These are phyloP conservation scores for Yamadazyma endophytica DNA, from an alignment of 805 yeast species.

Conservation along the genomic window DNA sequence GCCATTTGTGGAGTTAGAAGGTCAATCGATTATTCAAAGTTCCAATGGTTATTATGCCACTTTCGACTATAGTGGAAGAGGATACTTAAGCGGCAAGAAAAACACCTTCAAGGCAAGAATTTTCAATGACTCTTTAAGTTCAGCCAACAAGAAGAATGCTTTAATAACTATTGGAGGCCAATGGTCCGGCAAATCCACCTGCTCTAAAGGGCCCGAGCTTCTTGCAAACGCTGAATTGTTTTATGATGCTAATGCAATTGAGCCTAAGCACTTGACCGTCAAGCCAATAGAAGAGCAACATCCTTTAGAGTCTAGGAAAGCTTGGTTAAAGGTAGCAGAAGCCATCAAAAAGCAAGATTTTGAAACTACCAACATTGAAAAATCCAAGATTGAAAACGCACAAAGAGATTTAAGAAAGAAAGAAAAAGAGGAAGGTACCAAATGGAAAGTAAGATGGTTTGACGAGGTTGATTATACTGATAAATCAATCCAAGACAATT, in stretches of 20 bases:
- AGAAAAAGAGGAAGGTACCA: constrained; percentile 59
- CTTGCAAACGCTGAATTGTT: constrained; percentile 50
- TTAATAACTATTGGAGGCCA: constrained; percentile 82
- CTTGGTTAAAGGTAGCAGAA: constrained; percentile 86
- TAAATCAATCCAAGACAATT: constrained; percentile 21
- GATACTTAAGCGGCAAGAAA: constrained; percentile 93
- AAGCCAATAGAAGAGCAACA: constrained; percentile 82
- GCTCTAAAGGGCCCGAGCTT: constrained; percentile 52
- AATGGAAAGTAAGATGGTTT: constrained; percentile 87
- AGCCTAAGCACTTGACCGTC: constrained; percentile 58
- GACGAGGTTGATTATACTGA: constrained; percentile 31
- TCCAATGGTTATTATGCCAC: constrained; percentile 71
- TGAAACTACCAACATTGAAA: constrained; percentile 69
- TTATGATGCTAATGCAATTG: constrained; percentile 53
- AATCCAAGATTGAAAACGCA: constrained; percentile 72
- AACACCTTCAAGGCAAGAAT: constrained; percentile 87
- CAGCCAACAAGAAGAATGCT: constrained; percentile 54
- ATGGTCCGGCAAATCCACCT: constrained; percentile 79
- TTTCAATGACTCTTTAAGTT: constrained; percentile 48
- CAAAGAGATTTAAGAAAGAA: constrained; percentile 79
- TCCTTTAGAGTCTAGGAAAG: constrained; percentile 77
- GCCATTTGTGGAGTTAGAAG: constrained; percentile 93
- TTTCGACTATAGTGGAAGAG: constrained; percentile 85
- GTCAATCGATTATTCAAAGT: constrained; percentile 77
- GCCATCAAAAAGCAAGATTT: constrained; percentile 77